phyloP scores from a whole-genome alignment of 2,329 filamentous ascomycete species.

The Aspergillus brunneoviolaceus region DNA sequence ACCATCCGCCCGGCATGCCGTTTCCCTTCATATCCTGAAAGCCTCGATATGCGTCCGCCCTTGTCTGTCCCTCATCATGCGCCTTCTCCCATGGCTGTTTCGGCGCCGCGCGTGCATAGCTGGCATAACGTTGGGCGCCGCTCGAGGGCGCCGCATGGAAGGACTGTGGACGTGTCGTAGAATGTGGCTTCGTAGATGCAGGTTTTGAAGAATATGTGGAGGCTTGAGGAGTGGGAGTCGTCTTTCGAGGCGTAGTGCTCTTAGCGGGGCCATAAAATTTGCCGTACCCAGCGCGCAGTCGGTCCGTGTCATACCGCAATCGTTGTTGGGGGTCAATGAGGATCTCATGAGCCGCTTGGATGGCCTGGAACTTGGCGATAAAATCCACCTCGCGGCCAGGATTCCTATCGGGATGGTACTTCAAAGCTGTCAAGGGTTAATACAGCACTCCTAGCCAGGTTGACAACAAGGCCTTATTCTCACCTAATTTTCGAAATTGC shows the following conservation, averaged over 20 bases:
- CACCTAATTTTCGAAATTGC: slow-evolving; percentile 80
- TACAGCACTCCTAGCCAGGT: background rate
- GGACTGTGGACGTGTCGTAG: slow-evolving; percentile 19
- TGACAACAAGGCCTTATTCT: slow-evolving; percentile 19
- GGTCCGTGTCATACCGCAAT: slow-evolving; percentile 62
- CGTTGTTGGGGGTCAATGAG: slow-evolving; percentile 60
- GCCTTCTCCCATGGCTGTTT: slow-evolving; percentile 40
- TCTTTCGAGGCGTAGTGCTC: slow-evolving; percentile 30
- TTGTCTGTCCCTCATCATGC: slow-evolving; percentile 41
- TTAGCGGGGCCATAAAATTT: slow-evolving; percentile 34
- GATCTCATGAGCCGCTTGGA: slow-evolving; percentile 82
- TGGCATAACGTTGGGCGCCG: slow-evolving; percentile 42
- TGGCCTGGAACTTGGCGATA: slow-evolving; percentile 79
- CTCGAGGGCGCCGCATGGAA: slow-evolving; percentile 35
- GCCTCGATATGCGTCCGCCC: slow-evolving; percentile 46
- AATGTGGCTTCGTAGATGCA: slow-evolving; percentile 23
- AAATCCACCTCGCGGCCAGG: slow-evolving; percentile 77
- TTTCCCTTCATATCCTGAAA: slow-evolving; percentile 47
- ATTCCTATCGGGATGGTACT: slow-evolving; percentile 87
- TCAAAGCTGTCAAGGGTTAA: slow-evolving; percentile 59
- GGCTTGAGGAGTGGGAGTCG: slow-evolving; percentile 25
- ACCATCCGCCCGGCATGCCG: slow-evolving; percentile 32
- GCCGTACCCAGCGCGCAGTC: slow-evolving; percentile 51
- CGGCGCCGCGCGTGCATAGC: slow-evolving; percentile 41
- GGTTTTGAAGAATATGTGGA: slow-evolving; percentile 26